Percentiles rank a stretch among this genome's conserved stretches.
These are phyloP conservation scores for Pythium scleroteichum DNA, from an alignment of 352 stramenopile genomes.

Conservation along the genomic window DNA sequence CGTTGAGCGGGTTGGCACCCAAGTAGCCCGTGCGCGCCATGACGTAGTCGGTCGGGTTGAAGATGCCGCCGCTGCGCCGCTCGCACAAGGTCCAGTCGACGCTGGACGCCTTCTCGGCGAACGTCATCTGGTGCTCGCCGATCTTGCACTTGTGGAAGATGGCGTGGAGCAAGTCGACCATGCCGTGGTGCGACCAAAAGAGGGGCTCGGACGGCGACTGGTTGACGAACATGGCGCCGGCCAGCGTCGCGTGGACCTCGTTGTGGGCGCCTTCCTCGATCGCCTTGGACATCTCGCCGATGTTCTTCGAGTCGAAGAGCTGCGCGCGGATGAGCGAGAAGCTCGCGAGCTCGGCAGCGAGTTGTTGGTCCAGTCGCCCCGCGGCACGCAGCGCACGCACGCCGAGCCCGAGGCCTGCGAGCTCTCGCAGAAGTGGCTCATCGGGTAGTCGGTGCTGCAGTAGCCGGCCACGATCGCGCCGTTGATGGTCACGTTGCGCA, in stretches of 20 bases:
- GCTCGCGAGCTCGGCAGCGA: conserved; percentile 36
- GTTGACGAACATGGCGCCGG: conserved; percentile 41
- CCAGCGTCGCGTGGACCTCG: conserved; percentile 53
- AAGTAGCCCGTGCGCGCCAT: conserved; percentile 44
- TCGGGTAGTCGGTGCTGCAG: conserved; percentile 37
- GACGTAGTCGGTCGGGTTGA: conserved; percentile 45
- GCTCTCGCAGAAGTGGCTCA: conserved; percentile 62
- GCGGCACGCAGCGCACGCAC: conserved; percentile 52
- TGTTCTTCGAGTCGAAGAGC: conserved; percentile 49
- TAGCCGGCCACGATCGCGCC: conserved; percentile 34
- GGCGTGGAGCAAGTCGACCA: conserved; percentile 60
- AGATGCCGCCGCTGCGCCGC: conserved; percentile 31
- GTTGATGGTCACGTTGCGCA: conserved; percentile 39
- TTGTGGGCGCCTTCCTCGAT: conserved; percentile 63
- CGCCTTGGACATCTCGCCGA: conserved; percentile 46
- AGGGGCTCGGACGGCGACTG: conserved; percentile 49
- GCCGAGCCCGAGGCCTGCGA: conserved; percentile 14
- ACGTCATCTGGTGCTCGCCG: conserved; percentile 37
- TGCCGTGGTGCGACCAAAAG: conserved; percentile 73
- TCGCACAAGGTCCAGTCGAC: conserved; percentile 51
- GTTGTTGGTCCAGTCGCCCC: conserved; percentile 37
- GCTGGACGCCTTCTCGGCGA: conserved; percentile 46
- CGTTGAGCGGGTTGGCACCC: conserved; percentile 31
- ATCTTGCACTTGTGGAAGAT: conserved; percentile 72
- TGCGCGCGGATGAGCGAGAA: conserved; percentile 50